Percentiles rank a stretch among this genome's conserved stretches.
These are phyloP conservation scores for Euphorbia celastroides DNA, from an alignment of 441 rosid genomes.

Conservation along the genomic window DNA sequence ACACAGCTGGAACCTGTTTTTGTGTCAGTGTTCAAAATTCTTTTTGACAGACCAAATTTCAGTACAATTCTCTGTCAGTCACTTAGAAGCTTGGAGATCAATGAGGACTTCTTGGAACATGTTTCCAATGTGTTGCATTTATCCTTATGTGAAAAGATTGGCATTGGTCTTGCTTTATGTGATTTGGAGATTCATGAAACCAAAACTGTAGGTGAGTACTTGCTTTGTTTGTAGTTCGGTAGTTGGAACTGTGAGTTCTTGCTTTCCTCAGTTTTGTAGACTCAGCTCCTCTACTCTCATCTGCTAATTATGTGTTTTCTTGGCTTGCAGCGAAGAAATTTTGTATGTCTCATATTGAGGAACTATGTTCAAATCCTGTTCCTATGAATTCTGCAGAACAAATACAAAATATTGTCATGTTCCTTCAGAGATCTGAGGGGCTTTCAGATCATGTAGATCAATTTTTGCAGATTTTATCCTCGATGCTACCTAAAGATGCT, in stretches of 20 bases:
- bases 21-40: constrained; percentile 48
- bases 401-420: constrained; percentile 66
- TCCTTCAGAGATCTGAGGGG: constrained; percentile 72
- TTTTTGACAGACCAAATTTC: constrained; percentile 58
- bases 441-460: constrained; percentile 67
- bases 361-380: constrained; percentile 47
- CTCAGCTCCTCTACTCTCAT: background rate
- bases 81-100: constrained; percentile 39
- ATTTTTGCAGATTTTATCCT: constrained; percentile 63
- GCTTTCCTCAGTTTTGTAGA: background rate
- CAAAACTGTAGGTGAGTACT: constrained; percentile 46
- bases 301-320: background rate
- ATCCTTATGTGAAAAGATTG: constrained; percentile 64
- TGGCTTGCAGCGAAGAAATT: constrained; percentile 60
- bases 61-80: constrained; percentile 62
- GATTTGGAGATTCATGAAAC: constrained; percentile 53
- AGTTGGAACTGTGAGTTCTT: constrained; percentile 7
- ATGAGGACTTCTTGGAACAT: constrained; percentile 45
- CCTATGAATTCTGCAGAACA: constrained; percentile 53
- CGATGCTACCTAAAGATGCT: constrained; percentile 52
- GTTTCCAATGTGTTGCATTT: constrained; percentile 44
- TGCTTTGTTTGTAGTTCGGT: background rate
- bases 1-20: constrained; percentile 48
- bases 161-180: constrained; percentile 65
- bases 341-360: constrained; percentile 61